Evolutionary conservation across 78 protist species (phyloP).

Genomic region (Dictyostelium intermedium): DNA sequence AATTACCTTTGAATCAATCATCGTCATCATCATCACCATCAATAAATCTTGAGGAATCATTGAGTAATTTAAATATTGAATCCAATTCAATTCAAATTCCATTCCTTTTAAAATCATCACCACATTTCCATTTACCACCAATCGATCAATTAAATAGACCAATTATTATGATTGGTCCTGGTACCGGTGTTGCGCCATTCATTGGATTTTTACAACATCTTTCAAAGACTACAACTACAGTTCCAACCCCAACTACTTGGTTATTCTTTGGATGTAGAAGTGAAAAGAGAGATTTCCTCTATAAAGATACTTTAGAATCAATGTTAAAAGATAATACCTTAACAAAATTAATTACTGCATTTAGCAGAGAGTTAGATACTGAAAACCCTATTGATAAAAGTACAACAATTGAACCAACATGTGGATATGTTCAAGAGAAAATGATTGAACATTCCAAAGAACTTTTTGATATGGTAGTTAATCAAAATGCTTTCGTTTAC

Average conservation of each 20-base stretch:
- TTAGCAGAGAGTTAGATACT: conserved; percentile 56
- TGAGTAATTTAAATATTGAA: background rate
- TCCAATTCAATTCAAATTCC: background rate
- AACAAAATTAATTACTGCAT: conserved; percentile 61
- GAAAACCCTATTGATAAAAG: background rate
- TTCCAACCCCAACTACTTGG: background rate
- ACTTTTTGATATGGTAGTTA: conserved; percentile 70
- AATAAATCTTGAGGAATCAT: background rate
- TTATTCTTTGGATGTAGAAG: conserved; percentile 96
- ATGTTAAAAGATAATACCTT: conserved; percentile 49
- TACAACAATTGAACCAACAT: background rate
- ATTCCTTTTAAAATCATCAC: conserved; percentile 50
- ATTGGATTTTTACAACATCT: conserved; percentile 88
- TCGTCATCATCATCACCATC: background rate
- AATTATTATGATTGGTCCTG: conserved; percentile 95
- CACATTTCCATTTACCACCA: conserved; percentile 87
- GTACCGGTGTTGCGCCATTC: conserved; percentile 98
- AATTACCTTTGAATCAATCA: background rate
- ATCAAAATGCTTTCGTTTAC: conserved; percentile 22
- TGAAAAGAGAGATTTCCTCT: conserved; percentile 86
- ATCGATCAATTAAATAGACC: conserved; percentile 69
- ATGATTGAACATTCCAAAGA: conserved; percentile 35
- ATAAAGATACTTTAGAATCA: conserved; percentile 68
- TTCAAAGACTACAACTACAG: conserved; percentile 10
- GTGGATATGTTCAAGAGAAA: conserved; percentile 88